phyloP scores from a whole-genome alignment of 306 rosid genomes.

The Quercus glauca region DNA sequence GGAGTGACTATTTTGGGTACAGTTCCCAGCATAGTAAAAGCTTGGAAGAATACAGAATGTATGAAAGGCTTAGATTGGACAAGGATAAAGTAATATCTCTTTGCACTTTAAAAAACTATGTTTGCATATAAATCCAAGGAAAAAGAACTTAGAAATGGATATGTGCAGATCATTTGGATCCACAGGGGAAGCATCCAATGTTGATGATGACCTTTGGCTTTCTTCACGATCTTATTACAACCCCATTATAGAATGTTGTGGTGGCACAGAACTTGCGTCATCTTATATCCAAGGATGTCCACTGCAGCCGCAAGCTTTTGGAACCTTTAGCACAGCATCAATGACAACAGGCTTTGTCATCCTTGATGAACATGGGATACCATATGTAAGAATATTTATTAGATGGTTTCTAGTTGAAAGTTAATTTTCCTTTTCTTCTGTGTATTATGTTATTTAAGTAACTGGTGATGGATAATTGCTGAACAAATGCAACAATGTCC shows the following conservation, averaged over 20 bases:
- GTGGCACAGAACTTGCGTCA: constrained; percentile 87
- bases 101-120: neutral
- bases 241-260: constrained; percentile 67
- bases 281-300: constrained; percentile 55
- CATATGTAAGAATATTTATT: constrained; percentile 45
- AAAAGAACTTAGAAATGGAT: constrained; percentile 14
- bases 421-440: neutral
- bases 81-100: constrained; percentile 57
- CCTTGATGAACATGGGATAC: constrained; percentile 66
- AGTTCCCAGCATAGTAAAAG: constrained; percentile 86
- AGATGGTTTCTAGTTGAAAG: neutral
- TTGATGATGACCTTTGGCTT: constrained; percentile 91
- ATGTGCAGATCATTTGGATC: constrained; percentile 58
- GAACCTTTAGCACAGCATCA: constrained; percentile 68
- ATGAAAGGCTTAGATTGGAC: constrained; percentile 89
- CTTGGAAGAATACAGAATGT: constrained; percentile 76
- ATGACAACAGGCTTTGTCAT: constrained; percentile 74
- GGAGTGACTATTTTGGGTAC: constrained; percentile 87
- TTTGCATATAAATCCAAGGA: neutral
- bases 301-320: constrained; percentile 86
- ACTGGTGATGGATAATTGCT: neutral
- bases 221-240: constrained; percentile 71
- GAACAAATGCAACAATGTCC: neutral
- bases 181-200: constrained; percentile 72
- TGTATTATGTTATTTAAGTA: constrained; percentile 1